Evolutionary conservation across 129 eudicot genomes (phyloP).

Genomic region (Tagetes patula): DNA sequence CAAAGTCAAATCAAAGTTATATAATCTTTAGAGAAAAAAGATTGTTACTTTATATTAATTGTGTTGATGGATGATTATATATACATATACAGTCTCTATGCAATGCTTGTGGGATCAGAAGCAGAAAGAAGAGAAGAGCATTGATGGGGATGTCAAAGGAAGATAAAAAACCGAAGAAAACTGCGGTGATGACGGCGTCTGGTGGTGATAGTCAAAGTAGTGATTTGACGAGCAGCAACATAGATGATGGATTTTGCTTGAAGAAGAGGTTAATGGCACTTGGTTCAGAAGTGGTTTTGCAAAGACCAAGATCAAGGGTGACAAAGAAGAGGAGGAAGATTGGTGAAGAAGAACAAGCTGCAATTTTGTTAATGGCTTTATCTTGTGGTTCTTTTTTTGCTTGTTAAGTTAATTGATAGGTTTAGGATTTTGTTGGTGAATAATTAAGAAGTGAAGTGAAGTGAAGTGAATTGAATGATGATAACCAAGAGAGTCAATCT

Average conservation of each 20-base stretch:
- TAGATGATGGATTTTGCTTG: conserved; percentile 41
- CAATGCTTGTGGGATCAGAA: conserved; percentile 97
- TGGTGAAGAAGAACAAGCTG: conserved; percentile 92
- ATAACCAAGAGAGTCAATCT: conserved; percentile 6
- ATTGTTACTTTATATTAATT: conserved; percentile 19
- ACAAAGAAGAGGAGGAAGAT: conserved; percentile 56
- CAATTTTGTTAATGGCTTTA: conserved; percentile 78
- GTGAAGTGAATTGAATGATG: not conserved
- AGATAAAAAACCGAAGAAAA: conserved; percentile 62
- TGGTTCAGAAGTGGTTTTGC: conserved; percentile 67
- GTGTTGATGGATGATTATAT: not conserved
- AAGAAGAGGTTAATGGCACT: conserved; percentile 53
- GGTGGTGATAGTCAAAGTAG: conserved; percentile 35
- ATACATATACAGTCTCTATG: conserved; percentile 63
- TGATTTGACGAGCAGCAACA: conserved; percentile 38
- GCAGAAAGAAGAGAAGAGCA: conserved; percentile 88
- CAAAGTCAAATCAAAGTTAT: not conserved
- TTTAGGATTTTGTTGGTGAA: conserved; percentile 4
- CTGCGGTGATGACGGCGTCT: not conserved
- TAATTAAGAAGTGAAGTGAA: not conserved
- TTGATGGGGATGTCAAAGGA: conserved; percentile 61
- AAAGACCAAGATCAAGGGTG: conserved; percentile 80
- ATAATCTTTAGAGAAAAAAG: not conserved
- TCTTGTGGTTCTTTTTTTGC: conserved; percentile 88
- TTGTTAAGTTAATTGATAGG: conserved; percentile 24